Conservation (phyloP, 768 basidiomycete species). For the Termitomyces sp. region DNA sequence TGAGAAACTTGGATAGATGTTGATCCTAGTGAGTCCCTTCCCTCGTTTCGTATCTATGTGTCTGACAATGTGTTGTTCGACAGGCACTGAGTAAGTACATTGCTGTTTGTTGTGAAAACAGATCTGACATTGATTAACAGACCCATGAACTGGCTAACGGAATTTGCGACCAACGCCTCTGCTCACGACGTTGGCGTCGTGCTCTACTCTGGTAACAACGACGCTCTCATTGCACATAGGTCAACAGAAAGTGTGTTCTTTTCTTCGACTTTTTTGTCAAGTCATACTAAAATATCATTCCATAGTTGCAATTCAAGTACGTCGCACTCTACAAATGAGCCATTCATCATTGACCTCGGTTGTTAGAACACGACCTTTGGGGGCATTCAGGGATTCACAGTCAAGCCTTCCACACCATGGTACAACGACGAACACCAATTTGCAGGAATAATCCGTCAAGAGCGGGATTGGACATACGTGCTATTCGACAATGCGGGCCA, state of each 20-base stretch:
- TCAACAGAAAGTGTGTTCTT: slow-evolving; percentile 55
- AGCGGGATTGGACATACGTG: slow-evolving; percentile 63
- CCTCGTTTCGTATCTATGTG: background rate
- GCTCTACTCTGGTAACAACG: slow-evolving; percentile 69
- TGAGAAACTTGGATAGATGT: slow-evolving; percentile 22
- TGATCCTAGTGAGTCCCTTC: slow-evolving; percentile 35
- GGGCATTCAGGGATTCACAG: slow-evolving; percentile 72
- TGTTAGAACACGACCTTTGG: slow-evolving; percentile 76
- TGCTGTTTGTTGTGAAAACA: background rate
- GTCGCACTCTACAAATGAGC: background rate
- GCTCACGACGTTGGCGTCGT: slow-evolving; percentile 50
- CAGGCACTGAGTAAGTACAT: slow-evolving; percentile 35
- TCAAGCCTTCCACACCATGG: slow-evolving; percentile 69
- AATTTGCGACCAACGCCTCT: slow-evolving; percentile 65
- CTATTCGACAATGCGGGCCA: slow-evolving; percentile 43
- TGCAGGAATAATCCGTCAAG: slow-evolving; percentile 73
- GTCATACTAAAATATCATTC: slow-evolving; percentile 28
- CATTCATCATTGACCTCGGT: slow-evolving; percentile 3
- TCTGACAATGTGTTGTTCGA: background rate
- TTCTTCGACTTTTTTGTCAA: background rate
- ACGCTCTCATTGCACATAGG: slow-evolving; percentile 60
- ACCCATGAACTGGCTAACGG: slow-evolving; percentile 62
- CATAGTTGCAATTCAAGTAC: slow-evolving; percentile 56
- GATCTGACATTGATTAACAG: slow-evolving; percentile 28
- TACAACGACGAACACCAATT: slow-evolving; percentile 54